These are phyloP conservation scores for Nemania sp. DNA, from an alignment of 2,329 filamentous ascomycete species.

Conservation along the genomic window DNA sequence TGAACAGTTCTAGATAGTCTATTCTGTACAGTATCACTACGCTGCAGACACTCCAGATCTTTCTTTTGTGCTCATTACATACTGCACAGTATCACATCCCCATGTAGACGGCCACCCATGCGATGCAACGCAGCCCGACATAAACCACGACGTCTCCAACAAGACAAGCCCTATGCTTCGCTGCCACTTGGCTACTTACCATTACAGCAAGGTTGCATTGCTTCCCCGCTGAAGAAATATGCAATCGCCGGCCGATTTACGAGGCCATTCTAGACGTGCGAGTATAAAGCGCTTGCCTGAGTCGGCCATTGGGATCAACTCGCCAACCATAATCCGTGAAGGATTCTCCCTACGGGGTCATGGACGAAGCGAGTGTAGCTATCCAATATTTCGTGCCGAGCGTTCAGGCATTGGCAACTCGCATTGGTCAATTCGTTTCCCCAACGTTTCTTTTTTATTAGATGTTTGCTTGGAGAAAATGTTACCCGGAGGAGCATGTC, in stretches of 20 bases:
- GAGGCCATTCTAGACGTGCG: constrained; percentile 13
- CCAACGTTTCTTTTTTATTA: constrained; percentile 20
- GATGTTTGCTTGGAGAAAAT: constrained; percentile 1
- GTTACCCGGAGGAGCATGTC: constrained; percentile 1
- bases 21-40: not conserved
- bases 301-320: constrained; percentile 19
- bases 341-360: constrained; percentile 7
- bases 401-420: constrained; percentile 1
- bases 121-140: constrained; percentile 27
- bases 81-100: constrained; percentile 20
- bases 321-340: constrained; percentile 7
- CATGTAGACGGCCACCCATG: constrained; percentile 18
- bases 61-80: constrained; percentile 15
- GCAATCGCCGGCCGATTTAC: constrained; percentile 15
- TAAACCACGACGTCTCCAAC: constrained; percentile 24
- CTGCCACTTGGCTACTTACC: constrained; percentile 20
- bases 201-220: constrained; percentile 21
- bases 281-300: constrained; percentile 8
- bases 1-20: not conserved
- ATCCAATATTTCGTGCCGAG: constrained; percentile 12
- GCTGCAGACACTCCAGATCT: constrained; percentile 5
- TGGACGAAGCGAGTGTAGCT: constrained; percentile 9
- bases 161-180: constrained; percentile 19
- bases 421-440: constrained; percentile 20
- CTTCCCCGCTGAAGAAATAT: constrained; percentile 19